Base-by-base conservation (phyloP, 371 early-diverging fungal species). In the Coemansia sp. region DNA sequence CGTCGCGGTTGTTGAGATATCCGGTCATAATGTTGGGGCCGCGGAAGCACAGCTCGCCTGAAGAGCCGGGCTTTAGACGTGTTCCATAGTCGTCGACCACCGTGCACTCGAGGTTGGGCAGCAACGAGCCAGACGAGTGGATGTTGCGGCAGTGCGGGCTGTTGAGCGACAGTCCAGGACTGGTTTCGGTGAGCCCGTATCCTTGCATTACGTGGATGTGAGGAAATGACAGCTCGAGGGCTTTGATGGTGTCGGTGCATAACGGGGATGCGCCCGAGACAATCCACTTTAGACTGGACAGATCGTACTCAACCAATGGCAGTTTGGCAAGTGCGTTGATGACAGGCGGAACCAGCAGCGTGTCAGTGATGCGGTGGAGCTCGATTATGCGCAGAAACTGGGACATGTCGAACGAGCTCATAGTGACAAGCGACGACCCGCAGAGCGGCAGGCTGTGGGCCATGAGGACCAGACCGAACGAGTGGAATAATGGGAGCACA, bases 211-310 rank as follows among this genome's bases (percentile, higher is more conserved):
- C 81, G 27, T 68, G 62, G 27, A 86, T 78, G 5, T 27, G 40
- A 2, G 91, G 77, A 14, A 58, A 27, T 27, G 83, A 82, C 18
- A 73, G 61, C 24, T 83, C 74, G 29, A 89, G 72, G 14, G 79
- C 73, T 31, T 82, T 68, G 37, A 84, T 80, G 7, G 90, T 79
- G 42, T 88, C 88, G 47, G 78, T 72, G 16, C 86, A 80, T 2
- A 95, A 79, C 8, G 95, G 95, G 3, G 95, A 95, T 16, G 94
- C 97, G 39, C 91, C 95, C 59, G 87, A 87, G 14, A 85, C 68
- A 6, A 92, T 61, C 34, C 74, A 71, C n/a, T 83, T 64, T 14
- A 95, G 70, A 21, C 86, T 83, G 4, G 84, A 68, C 26, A 93
- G 66, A 63, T 92, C 84, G 67, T 84, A 13, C 0, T 16, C 24